Base-by-base conservation (phyloP, 2,329 filamentous ascomycete species). In the Ophiostoma quercus region DNA sequence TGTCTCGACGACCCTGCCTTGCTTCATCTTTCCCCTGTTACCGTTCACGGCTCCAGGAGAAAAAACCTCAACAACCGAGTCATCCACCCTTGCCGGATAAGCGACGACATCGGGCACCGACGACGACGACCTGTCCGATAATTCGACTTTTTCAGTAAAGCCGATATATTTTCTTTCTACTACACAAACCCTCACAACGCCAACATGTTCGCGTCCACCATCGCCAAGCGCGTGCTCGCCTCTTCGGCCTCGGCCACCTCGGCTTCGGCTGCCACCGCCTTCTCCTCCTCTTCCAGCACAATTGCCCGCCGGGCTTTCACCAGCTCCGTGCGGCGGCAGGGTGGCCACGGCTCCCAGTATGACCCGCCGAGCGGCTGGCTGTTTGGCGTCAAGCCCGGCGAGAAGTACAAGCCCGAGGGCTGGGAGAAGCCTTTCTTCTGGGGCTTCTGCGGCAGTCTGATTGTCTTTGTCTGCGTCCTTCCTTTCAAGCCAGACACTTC, bases 401-500 rank as follows among this genome's bases (percentile, higher is more conserved):
- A 97, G 87, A 96, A 97, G 85, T 89, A 92, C 78, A 88, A 96
- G 86, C 91, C 92, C 80, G 95, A 99, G 83, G 95, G 94, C 68
- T 99, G 95, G 95, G 95, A 99, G 85, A 88, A 85, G 74, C 82
- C 93, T 70, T 94, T 90, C 84, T 90, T 90, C 79, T 92, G 91
- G 79, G 93, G 94, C 67, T 93, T 96, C 80, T 91, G 89, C 79
- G 92, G 92, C 69, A 90, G 88, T 77, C 81, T 96, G 77, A 81
- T 88, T 37, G 84, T 92, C 74, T 90, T 89, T 69, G 88, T 87
- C 72, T 84, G 97, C 74, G 92, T 91, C 74, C 92, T 97, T 82
- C 92, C 92, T 73, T 98, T 95, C 80, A 98, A 98, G 88, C 95
- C 95, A 68, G 95, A 99, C 85, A 98, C 94, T 73, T 96, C 92